Percentiles rank a stretch among this genome's conserved stretches.
phyloP scores from a whole-genome alignment of 352 stramenopile species.

The Phytopythium chamaehyphon region DNA sequence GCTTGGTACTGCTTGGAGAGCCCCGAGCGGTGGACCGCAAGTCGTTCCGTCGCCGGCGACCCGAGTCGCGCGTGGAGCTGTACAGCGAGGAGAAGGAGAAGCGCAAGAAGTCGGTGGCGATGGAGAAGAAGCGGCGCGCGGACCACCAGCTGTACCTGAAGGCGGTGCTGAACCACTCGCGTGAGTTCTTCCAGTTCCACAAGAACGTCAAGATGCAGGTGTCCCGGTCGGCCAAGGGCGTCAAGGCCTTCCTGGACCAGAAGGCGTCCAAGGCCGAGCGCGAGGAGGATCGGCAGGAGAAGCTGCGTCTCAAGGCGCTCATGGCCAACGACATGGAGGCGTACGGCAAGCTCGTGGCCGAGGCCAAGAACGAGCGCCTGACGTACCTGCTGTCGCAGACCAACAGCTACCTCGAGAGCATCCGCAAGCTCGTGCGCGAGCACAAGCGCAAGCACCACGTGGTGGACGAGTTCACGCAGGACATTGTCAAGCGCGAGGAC shows the following conservation, averaged over 20 bases:
- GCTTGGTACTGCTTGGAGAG: constrained; percentile 60
- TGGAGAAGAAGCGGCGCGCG: constrained; percentile 76
- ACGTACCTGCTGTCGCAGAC: constrained; percentile 96
- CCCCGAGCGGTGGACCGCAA: constrained; percentile 63
- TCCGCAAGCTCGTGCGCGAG: constrained; percentile 90
- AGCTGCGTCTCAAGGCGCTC: constrained; percentile 84
- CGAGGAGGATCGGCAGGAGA: constrained; percentile 86
- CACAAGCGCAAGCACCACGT: constrained; percentile 86
- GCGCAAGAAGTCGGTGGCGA: constrained; percentile 76
- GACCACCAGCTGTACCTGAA: constrained; percentile 80
- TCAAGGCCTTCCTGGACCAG: constrained; percentile 78
- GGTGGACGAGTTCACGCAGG: constrained; percentile 38
- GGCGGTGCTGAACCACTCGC: constrained; percentile 75
- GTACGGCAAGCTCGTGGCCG: constrained; percentile 95
- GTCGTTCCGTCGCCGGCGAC: constrained; percentile 68
- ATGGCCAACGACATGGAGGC: constrained; percentile 97
- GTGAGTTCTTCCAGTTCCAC: constrained; percentile 85
- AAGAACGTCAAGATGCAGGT: constrained; percentile 79
- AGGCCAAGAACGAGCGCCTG: constrained; percentile 97
- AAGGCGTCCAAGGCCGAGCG: constrained; percentile 73
- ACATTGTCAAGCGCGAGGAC: constrained; percentile 29
- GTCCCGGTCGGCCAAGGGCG: constrained; percentile 59
- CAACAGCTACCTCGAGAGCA: constrained; percentile 95
- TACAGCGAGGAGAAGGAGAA: constrained; percentile 74
- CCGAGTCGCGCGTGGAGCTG: constrained; percentile 54